These are phyloP conservation scores for Chalciporus piperatus DNA, from an alignment of 768 basidiomycete genomes.

Conservation along the genomic window DNA sequence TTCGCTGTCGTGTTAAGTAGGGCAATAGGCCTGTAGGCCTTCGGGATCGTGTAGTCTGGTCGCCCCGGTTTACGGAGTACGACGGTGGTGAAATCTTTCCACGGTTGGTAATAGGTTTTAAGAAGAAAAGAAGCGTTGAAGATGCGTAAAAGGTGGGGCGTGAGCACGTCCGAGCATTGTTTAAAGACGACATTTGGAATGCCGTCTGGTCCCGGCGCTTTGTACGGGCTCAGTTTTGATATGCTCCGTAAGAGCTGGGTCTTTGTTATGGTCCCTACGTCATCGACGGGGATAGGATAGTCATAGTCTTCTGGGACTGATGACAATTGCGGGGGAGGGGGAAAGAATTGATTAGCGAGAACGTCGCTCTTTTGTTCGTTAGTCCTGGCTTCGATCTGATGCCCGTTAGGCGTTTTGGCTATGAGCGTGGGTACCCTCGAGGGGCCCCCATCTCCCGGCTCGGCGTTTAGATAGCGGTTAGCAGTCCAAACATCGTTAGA, in stretches of 20 bases:
- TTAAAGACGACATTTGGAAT: slow-evolving; percentile 27
- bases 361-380: slow-evolving; percentile 23
- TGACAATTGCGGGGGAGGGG: slow-evolving; percentile 14
- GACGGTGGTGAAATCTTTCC: slow-evolving; percentile 27
- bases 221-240: slow-evolving; percentile 11
- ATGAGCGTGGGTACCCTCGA: background rate
- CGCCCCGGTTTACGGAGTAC: slow-evolving; percentile 38
- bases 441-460: slow-evolving; percentile 1
- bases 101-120: slow-evolving; percentile 11
- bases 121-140: slow-evolving; percentile 14
- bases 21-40: slow-evolving; percentile 37
- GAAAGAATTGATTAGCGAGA: slow-evolving; percentile 23
- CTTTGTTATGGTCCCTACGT: slow-evolving; percentile 1
- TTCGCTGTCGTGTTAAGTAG: slow-evolving; percentile 35
- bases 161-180: slow-evolving; percentile 7
- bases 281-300: background rate
- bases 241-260: slow-evolving; percentile 9
- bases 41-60: slow-evolving; percentile 30
- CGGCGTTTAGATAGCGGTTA: slow-evolving; percentile 16
- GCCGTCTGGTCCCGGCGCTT: slow-evolving; percentile 27
- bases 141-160: background rate
- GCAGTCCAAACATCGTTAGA: slow-evolving; percentile 22
- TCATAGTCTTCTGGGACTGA: background rate
- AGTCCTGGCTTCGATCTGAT: background rate
- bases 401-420: too few relatives aligned